Evolutionary conservation across 2,329 filamentous ascomycete species (phyloP).

Genomic region (Pseudogymnoascus sp.): DNA sequence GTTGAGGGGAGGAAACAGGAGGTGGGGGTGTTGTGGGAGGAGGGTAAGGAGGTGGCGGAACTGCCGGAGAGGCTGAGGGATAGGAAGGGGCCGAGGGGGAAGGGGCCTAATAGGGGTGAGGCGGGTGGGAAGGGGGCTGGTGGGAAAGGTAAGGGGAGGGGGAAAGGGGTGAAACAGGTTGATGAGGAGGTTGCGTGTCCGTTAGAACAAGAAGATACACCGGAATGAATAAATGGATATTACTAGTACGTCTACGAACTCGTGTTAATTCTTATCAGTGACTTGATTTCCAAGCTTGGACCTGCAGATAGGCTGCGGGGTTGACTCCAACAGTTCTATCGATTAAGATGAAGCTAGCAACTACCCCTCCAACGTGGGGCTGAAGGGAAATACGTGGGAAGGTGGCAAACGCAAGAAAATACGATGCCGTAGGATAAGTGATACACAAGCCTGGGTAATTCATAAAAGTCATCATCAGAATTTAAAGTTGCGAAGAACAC

Average conservation of each 20-base stretch:
- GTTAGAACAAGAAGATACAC: neutral
- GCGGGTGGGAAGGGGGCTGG: constrained; percentile 19
- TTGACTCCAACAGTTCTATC: neutral
- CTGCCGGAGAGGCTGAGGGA: constrained; percentile 53
- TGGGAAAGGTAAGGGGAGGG: neutral
- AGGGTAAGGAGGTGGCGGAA: constrained; percentile 37
- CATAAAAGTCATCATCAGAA: constrained; percentile 9
- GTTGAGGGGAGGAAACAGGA: constrained; percentile 55
- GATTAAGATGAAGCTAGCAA: neutral
- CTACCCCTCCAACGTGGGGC: neutral
- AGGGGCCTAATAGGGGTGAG: constrained; percentile 26
- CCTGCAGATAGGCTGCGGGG: neutral
- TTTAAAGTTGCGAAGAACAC: constrained; percentile 17
- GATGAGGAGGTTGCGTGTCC: neutral
- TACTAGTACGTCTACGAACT: neutral
- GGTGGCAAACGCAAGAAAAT: neutral
- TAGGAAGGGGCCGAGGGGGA: constrained; percentile 38
- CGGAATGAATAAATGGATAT: neutral
- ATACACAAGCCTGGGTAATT: neutral
- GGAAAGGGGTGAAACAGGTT: neutral
- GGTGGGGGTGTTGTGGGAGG: constrained; percentile 59
- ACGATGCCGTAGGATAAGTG: too few species aligned
- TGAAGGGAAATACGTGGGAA: neutral
- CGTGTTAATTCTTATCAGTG: neutral
- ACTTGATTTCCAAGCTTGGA: neutral